phyloP scores from a whole-genome alignment of 148 eudicot genomes.

The Nepenthes mirabilis region DNA sequence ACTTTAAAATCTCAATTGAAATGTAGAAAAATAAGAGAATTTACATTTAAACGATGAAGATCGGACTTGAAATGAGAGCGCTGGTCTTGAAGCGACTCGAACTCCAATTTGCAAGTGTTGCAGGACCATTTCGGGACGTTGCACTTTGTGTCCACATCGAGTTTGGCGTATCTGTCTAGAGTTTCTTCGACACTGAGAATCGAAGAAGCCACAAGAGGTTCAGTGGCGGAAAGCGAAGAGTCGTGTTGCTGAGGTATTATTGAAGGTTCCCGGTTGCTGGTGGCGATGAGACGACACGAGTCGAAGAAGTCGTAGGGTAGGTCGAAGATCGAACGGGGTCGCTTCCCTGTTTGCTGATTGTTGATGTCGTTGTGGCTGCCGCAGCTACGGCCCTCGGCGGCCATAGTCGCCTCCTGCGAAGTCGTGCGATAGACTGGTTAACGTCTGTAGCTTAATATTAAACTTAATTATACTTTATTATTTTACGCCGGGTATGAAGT shows the following conservation, averaged over 20 bases:
- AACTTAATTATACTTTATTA: too few species aligned
- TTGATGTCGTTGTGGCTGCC: too few species aligned
- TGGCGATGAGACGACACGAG: slow-evolving; percentile 46
- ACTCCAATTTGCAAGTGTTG: slow-evolving; percentile 63
- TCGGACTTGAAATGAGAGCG: slow-evolving; percentile 90
- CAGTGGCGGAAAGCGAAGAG: slow-evolving; percentile 7
- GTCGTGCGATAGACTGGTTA: too few species aligned
- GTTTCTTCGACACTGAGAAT: slow-evolving; percentile 10
- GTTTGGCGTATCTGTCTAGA: slow-evolving; percentile 12
- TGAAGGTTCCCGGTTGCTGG: slow-evolving; percentile 6
- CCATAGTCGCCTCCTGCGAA: too few species aligned
- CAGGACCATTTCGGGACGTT: slow-evolving; percentile 50
- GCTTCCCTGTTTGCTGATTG: slow-evolving; percentile 6
- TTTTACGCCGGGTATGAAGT: too few species aligned
- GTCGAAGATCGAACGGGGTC: slow-evolving; percentile 51
- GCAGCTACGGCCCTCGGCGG: too few species aligned
- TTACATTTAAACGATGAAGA: slow-evolving; percentile 81
- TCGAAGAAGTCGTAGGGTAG: slow-evolving; percentile 50
- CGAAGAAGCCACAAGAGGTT: neutral
- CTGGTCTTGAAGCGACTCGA: slow-evolving; percentile 66
- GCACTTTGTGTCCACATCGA: neutral
- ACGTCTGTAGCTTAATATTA: too few species aligned
- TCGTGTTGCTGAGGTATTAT: neutral
- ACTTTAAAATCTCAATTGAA: neutral
- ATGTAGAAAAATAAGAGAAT: neutral